Conservation (phyloP, 2,329 filamentous ascomycete species). For the Ophiocordyceps australis region DNA sequence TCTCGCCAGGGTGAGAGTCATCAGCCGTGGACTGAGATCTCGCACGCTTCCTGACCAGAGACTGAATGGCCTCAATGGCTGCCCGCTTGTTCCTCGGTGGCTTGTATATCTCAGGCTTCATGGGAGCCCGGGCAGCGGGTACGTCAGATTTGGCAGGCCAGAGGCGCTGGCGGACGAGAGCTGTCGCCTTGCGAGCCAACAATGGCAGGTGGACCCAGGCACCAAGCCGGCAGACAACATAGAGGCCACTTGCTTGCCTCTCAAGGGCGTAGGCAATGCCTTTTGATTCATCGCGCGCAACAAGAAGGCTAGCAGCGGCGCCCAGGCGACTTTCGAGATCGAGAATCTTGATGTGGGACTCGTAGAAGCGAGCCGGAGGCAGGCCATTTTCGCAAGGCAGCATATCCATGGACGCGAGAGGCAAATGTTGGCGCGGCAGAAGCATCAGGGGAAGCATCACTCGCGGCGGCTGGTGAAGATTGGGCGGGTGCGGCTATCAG, state of each 20-base stretch:
- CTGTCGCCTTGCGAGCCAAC: constrained; percentile 30
- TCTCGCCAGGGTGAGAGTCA: no score
- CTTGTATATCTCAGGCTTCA: constrained; percentile 26
- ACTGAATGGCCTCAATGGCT: constrained; percentile 46
- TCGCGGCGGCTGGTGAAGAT: constrained; percentile 31
- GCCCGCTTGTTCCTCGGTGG: constrained; percentile 35
- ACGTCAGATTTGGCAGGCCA: constrained; percentile 4
- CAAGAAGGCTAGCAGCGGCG: constrained; percentile 33
- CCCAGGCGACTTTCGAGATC: constrained; percentile 44
- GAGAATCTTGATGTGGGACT: constrained; percentile 42
- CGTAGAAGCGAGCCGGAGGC: constrained; percentile 35
- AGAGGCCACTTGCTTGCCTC: constrained; percentile 39
- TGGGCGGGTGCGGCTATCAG: constrained; percentile 34
- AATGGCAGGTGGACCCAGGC: constrained; percentile 43
- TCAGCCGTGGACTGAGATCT: constrained; percentile 25
- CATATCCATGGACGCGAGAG: constrained; percentile 44
- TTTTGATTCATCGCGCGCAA: constrained; percentile 39
- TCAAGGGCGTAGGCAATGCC: constrained; percentile 45
- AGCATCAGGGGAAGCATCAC: constrained; percentile 43
- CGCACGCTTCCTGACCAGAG: constrained; percentile 33
- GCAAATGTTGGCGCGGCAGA: constrained; percentile 39
- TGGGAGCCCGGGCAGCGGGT: constrained; percentile 10
- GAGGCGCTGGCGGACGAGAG: constrained; percentile 12
- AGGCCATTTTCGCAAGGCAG: constrained; percentile 28
- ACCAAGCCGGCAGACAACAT: constrained; percentile 50